Evolutionary conservation across 345 rosid genomes (phyloP), one percentile per base, ranked within the genome.

Genomic region (Citrus hindsii): DNA sequence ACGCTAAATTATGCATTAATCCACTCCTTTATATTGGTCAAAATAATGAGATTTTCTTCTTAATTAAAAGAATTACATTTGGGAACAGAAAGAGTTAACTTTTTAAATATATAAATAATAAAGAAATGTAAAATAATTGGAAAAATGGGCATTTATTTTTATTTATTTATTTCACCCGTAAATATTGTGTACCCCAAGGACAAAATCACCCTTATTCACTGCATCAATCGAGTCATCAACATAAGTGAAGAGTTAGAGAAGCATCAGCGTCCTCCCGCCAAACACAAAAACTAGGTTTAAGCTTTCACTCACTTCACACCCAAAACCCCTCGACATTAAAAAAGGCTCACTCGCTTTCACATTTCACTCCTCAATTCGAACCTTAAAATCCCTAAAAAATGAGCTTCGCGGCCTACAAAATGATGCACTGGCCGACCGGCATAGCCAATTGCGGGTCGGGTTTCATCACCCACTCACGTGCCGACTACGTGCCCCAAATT

Each of bases 351-450:
- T 46, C 12, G 5, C 35, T 25, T 69, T 55, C 32, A 32, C 63
- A 30, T 25, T 69, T 62, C 32, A 55, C 68, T 38, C 25, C 62
- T 27, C 55, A 14, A 71, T 67, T 18, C 55, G 37, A 63, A 73
- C 77, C 78, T 76, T 62, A 28, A 5, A 62, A 77, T 67, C 64
- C 78, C 60, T 40, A 27, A 40, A 81, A 75, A 79, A 94, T 96
- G 98, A 96, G 99, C 87, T 96, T 76, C 91, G 99, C 98, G 48
- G 97, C 97, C 63, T 96, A 84, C 87, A 96, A 96, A 76, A 89
- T 92, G 97, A 91, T 96, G 98, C 99, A 92, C 88, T 90, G 90
- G 90, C 97, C 98, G 1, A 94, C 98, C 70, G 94, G 94, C 78
- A 86, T 96, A 76, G 93, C 90, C 83, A 86, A 81, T 85, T 94